Evolutionary conservation across 352 stramenopile species (phyloP).

Genomic region (Phytopythium ostracodes): DNA sequence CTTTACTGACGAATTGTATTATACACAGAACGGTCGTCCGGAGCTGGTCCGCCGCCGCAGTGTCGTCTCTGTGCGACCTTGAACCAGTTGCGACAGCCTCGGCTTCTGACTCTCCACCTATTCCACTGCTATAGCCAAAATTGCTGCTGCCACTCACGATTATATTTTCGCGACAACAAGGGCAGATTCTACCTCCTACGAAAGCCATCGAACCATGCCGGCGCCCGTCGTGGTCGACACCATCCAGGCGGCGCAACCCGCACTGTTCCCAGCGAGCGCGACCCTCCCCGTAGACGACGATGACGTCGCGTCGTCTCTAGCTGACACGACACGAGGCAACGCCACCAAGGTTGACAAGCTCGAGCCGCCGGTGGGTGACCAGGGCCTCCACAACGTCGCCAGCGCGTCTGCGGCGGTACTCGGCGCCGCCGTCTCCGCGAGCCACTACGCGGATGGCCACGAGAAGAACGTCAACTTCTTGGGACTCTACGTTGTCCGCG

Average conservation of each 20-base stretch:
- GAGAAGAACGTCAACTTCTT: conserved; percentile 46
- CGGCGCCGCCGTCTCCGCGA: conserved; percentile 18
- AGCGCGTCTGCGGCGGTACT: conserved; percentile 25
- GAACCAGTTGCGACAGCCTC: background rate
- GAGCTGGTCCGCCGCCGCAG: background rate
- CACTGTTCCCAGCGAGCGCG: conserved; percentile 2
- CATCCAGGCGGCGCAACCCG: conserved; percentile 12
- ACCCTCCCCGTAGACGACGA: background rate
- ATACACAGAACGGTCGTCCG: background rate
- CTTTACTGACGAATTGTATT: background rate
- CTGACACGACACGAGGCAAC: background rate
- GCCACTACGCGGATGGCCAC: conserved; percentile 25
- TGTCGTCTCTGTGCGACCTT: conserved; percentile 3
- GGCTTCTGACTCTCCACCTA: background rate
- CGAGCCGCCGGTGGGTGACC: conserved; percentile 5
- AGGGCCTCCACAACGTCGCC: conserved; percentile 10
- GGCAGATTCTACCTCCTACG: too few species aligned
- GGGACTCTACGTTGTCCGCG: conserved; percentile 52
- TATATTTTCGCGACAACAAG: too few species aligned
- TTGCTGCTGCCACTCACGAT: background rate
- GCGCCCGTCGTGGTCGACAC: conserved; percentile 21
- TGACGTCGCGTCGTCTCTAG: background rate
- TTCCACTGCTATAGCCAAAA: background rate
- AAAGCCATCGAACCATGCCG: background rate
- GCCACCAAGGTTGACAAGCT: conserved; percentile 22